Base-by-base conservation (phyloP, 306 rosid species). In the Cicer arietinum region DNA sequence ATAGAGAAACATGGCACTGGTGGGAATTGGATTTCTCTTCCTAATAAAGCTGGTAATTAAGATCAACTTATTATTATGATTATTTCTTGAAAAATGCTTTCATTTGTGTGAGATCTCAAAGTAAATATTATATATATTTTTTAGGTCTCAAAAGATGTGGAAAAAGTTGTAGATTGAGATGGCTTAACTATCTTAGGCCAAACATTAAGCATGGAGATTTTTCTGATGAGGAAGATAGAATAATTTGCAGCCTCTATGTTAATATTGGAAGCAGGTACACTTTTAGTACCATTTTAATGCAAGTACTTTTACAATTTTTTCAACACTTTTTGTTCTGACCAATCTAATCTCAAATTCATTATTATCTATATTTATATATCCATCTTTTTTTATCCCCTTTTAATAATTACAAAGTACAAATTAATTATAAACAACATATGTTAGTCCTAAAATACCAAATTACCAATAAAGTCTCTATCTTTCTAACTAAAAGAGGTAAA, bases 11-110 rank as follows among this genome's bases (percentile, higher is more conserved):
- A 87, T 84, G 98, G 98, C 5, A 91, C 95, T n/a, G 98, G 95
- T 42, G 98, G 97, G 2, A 94, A 94, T 83, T 94, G 98, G 98
- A 91, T 94, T 84, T 94, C 97, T 79, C 96, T 94, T 74, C 98
- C 98, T 35, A 96, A 91, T 10, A 94, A 91, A 89, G 98, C 96
- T 71, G 97, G 98, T 94, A 63, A 46, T 1, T 46, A 22, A 22
- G 25, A 22, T 22, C 25, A 22, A 22, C 2, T 22, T 1, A 22
- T 22, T 45, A 45, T 53, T 8, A 35, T 60, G 62, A 25, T 71
- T 37, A 43, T 64, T 79, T 74, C 16, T 54, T 54, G 48, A 39
- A 47, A 20, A 70, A 71, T 46, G 51, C 13, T 69, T 20, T 4
- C 46, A 22, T 61, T 12, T 69, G 47, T 18, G 72, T 22, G 3